phyloP scores from a whole-genome alignment of 2,329 filamentous ascomycete genomes.

The Verticillium albo-atrum region DNA sequence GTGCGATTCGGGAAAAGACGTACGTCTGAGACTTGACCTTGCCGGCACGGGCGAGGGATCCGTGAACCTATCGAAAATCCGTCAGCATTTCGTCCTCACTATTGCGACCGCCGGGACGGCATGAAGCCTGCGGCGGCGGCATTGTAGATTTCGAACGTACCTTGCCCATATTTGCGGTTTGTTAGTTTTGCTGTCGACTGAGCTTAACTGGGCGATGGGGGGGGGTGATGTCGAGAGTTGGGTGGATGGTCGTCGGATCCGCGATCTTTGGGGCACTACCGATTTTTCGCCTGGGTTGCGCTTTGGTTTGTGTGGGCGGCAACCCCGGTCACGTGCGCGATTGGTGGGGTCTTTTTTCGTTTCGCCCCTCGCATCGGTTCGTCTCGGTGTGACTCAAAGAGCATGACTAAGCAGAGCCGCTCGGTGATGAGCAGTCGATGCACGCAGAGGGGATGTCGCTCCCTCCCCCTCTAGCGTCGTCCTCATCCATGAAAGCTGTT shows the following conservation, averaged over 20 bases:
- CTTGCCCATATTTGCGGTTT: slow-evolving; percentile 27
- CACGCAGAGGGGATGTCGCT: neutral
- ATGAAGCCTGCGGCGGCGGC: neutral
- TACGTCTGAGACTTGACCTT: slow-evolving; percentile 98
- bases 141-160: slow-evolving; percentile 14
- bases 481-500: too few relatives aligned
- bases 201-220: slow-evolving; percentile 1
- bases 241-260: neutral
- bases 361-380: slow-evolving; percentile 29
- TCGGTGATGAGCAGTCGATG: neutral
- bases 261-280: neutral
- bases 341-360: slow-evolving; percentile 14
- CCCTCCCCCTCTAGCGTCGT: too few relatives aligned
- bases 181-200: slow-evolving; percentile 10
- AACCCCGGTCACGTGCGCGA: neutral
- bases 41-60: slow-evolving; percentile 89
- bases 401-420: neutral
- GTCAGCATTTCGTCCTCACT: neutral
- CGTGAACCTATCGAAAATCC: slow-evolving; percentile 57
- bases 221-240: slow-evolving; percentile 1
- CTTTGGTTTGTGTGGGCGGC: slow-evolving; percentile 2
- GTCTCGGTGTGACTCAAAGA: neutral
- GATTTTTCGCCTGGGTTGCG: neutral
- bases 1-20: slow-evolving; percentile 25
- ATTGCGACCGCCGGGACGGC: neutral